phyloP scores from a whole-genome alignment of 2,329 filamentous ascomycete species.

The Drechslera avenae region DNA sequence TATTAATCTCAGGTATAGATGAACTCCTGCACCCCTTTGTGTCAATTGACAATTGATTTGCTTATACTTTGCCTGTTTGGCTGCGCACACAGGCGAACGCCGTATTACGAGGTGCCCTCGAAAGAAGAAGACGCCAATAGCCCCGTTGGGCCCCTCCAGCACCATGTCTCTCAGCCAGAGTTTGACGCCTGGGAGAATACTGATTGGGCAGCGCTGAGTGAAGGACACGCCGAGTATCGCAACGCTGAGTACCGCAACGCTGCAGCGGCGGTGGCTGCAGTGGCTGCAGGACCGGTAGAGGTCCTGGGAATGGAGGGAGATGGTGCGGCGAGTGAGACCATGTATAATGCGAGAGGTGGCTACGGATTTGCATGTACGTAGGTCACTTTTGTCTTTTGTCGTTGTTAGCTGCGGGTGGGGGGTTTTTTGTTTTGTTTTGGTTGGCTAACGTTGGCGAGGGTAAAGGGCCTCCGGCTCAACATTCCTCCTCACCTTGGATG shows the following conservation, averaged over 20 bases:
- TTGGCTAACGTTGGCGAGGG: conserved; percentile 23
- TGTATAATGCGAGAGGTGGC: background rate
- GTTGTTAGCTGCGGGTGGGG: background rate
- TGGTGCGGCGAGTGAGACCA: background rate
- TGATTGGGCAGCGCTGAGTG: conserved; percentile 34
- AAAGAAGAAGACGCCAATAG: conserved; percentile 25
- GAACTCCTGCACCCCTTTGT: conserved; percentile 26
- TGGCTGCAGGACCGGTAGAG: background rate
- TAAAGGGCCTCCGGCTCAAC: conserved; percentile 25
- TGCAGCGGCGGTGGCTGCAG: too few relatives aligned
- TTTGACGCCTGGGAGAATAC: conserved; percentile 41
- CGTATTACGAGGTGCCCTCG: conserved; percentile 26
- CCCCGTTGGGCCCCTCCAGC: conserved; percentile 38
- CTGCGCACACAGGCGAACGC: conserved; percentile 36
- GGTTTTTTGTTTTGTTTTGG: conserved; percentile 6
- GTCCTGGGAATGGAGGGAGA: background rate
- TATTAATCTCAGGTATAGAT: conserved; percentile 44
- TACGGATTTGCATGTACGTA: conserved; percentile 24
- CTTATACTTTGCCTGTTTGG: conserved; percentile 39
- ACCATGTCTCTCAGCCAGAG: conserved; percentile 34
- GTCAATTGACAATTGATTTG: conserved; percentile 20
- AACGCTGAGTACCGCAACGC: background rate
- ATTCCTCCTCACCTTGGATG: conserved; percentile 22
- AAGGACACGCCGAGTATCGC: conserved; percentile 2
- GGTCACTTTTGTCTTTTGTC: background rate